A percentile compares a stretch with the other conserved stretches of the same genome.
Conservation (phyloP, 176 grass and related monocot species). For the Zizania latifolia region DNA sequence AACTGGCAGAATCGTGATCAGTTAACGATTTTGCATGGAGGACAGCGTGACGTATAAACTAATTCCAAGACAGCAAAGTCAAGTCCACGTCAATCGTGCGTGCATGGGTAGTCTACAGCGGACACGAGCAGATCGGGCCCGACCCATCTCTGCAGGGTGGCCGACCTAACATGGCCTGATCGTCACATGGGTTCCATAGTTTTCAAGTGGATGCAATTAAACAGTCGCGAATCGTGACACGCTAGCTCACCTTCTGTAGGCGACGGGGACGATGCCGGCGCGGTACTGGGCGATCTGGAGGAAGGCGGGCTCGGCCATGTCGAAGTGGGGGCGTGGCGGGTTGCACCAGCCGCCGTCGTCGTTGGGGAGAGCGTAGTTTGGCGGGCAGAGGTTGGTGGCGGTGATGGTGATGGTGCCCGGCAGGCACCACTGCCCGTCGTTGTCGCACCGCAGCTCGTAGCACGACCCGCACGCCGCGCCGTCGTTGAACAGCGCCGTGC, state of each 20-base stretch:
- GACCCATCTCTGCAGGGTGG: not conserved
- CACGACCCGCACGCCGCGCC: slow-evolving; percentile 58
- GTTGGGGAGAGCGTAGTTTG: slow-evolving; percentile 63
- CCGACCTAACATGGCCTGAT: slow-evolving; percentile 6
- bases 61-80: not conserved
- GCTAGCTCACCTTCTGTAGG: slow-evolving; percentile 60
- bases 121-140: not conserved
- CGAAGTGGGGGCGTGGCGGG: slow-evolving; percentile 84
- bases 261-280: slow-evolving; percentile 80
- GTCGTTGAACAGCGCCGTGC: slow-evolving; percentile 87
- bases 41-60: slow-evolving; percentile 1
- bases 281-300: slow-evolving; percentile 87
- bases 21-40: not conserved
- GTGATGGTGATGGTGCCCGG: slow-evolving; percentile 61
- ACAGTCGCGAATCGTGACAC: not conserved
- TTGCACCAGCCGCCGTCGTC: slow-evolving; percentile 95
- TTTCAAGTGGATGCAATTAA: not conserved
- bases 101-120: not conserved
- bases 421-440: slow-evolving; percentile 43
- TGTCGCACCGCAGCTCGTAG: slow-evolving; percentile 71
- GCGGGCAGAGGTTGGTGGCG: slow-evolving; percentile 82
- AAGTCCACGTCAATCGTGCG: not conserved
- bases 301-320: slow-evolving; percentile 86
- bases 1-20: too few species aligned
- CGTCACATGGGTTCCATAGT: not conserved